phyloP scores from a whole-genome alignment of 2,329 filamentous ascomycete genomes.

The Fusarium beomiforme region DNA sequence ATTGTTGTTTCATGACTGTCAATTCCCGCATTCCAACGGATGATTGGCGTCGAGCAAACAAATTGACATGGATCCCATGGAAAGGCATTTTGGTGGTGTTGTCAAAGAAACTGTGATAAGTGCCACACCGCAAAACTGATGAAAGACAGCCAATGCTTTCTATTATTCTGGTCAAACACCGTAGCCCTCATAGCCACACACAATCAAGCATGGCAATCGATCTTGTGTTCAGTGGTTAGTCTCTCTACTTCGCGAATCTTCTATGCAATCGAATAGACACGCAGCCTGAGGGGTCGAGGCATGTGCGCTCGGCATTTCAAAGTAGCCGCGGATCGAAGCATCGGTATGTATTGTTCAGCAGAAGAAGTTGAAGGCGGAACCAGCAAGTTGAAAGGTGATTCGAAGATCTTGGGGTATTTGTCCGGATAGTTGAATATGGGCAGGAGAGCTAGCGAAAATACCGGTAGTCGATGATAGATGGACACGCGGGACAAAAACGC shows the following conservation, averaged over 20 bases:
- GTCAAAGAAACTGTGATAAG: neutral
- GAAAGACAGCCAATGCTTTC: neutral
- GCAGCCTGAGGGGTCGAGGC: constrained; percentile 1
- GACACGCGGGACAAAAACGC: neutral
- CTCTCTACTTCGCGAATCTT: neutral
- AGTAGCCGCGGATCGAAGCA: constrained; percentile 9
- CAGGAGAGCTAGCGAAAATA: constrained; percentile 11
- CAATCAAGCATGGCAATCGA: neutral
- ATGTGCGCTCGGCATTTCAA: constrained; percentile 25
- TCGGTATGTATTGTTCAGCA: constrained; percentile 1
- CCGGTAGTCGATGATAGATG: neutral
- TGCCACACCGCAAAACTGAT: neutral
- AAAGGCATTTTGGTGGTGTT: neutral
- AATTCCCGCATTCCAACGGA: constrained; percentile 11
- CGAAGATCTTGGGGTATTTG: constrained; percentile 13
- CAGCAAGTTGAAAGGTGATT: neutral
- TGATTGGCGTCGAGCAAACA: neutral
- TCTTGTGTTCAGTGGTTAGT: neutral
- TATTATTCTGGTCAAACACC: constrained; percentile 2
- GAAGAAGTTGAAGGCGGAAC: neutral
- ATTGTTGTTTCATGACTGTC: neutral
- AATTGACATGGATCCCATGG: neutral
- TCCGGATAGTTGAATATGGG: constrained; percentile 1
- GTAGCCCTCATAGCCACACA: neutral
- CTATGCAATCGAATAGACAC: neutral